A percentile compares a stretch with the other conserved stretches of the same genome.
Evolutionary conservation across 768 basidiomycete genomes (phyloP).

Genomic region (Lanmaoa rubissima): DNA sequence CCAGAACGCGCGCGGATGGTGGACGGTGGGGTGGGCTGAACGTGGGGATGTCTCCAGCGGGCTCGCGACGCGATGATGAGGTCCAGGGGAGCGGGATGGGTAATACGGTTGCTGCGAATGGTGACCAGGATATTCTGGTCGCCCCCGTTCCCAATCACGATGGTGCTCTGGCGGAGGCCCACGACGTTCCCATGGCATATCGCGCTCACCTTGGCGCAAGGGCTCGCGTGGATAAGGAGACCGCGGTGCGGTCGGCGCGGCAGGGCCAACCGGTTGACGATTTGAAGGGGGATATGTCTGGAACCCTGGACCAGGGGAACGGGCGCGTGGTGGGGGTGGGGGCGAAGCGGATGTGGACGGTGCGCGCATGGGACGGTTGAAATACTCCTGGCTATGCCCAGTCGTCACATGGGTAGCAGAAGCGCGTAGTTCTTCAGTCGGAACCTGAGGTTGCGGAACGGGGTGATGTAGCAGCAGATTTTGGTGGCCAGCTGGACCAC

Average conservation of each 20-base stretch:
- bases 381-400: conserved; percentile 55
- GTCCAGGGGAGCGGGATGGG: conserved; percentile 35
- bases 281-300: conserved; percentile 45
- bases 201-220: conserved; percentile 46
- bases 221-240: conserved; percentile 59
- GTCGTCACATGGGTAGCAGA: conserved; percentile 35
- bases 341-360: conserved; percentile 63
- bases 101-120: conserved; percentile 34
- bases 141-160: conserved; percentile 54
- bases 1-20: conserved; percentile 49
- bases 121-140: conserved; percentile 36
- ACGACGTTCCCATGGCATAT: conserved; percentile 61
- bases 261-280: conserved; percentile 52
- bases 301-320: conserved; percentile 51
- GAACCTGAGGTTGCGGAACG: conserved; percentile 55
- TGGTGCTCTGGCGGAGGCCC: conserved; percentile 42
- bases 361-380: conserved; percentile 49
- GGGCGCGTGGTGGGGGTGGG: conserved; percentile 47
- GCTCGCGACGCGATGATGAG: conserved; percentile 42
- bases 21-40: conserved; percentile 41
- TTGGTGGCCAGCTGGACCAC: conserved; percentile 57
- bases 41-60: conserved; percentile 66
- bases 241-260: conserved; percentile 53
- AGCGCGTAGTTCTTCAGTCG: conserved; percentile 51
- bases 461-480: conserved; percentile 67